Conservation (phyloP, 164 flowering plant species). For the Kingdonia uniflora region DNA sequence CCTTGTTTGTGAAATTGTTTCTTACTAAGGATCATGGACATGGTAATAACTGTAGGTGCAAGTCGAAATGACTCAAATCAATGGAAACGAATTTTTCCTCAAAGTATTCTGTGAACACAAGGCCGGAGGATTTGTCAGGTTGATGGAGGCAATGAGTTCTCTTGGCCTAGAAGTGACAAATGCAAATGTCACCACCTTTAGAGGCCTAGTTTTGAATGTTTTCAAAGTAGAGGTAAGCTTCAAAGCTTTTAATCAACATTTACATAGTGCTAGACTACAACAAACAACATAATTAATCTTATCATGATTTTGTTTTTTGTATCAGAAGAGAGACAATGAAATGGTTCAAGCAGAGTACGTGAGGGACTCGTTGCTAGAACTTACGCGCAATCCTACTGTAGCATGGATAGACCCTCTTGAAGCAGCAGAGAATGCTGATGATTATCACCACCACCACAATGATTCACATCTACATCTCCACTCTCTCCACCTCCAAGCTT, state of each 20-base stretch:
- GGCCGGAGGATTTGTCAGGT: slow-evolving; percentile 64
- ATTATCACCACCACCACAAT: slow-evolving; percentile 14
- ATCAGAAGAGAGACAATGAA: slow-evolving; percentile 66
- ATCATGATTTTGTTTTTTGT: background rate
- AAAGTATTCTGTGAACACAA: slow-evolving; percentile 73
- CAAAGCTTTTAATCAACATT: background rate
- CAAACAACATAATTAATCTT: background rate
- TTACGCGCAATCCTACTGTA: slow-evolving; percentile 39
- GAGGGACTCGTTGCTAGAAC: slow-evolving; percentile 67
- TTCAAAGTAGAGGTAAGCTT: slow-evolving; percentile 66
- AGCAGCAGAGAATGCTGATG: slow-evolving; percentile 16
- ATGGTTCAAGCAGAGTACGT: slow-evolving; percentile 67
- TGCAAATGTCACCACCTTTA: slow-evolving; percentile 60
- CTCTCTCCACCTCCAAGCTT: slow-evolving; percentile 6
- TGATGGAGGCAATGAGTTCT: slow-evolving; percentile 72
- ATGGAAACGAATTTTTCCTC: slow-evolving; percentile 60
- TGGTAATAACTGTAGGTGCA: slow-evolving; percentile 33
- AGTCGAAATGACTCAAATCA: slow-evolving; percentile 71
- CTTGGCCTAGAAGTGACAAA: slow-evolving; percentile 74
- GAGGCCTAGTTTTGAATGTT: slow-evolving; percentile 53
- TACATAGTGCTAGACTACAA: background rate
- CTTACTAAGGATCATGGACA: background rate
- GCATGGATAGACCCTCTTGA: slow-evolving; percentile 24
- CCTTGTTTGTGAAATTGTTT: no score
- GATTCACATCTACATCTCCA: slow-evolving; percentile 7